Evolutionary conservation across 768 basidiomycete genomes (phyloP).

Genomic region (Collybia nuda): DNA sequence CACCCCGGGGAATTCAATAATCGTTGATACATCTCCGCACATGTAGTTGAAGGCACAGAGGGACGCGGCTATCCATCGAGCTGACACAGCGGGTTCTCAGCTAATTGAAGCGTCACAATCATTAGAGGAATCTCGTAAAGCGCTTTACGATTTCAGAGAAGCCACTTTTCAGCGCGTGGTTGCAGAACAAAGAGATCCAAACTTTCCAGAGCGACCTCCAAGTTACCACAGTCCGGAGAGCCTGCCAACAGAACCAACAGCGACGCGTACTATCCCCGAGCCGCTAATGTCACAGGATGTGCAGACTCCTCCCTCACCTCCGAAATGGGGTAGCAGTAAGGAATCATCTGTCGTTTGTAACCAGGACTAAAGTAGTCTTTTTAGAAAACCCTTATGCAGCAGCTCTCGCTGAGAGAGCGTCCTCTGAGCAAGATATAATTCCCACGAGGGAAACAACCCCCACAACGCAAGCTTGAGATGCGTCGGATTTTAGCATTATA

Average conservation of each 20-base stretch:
- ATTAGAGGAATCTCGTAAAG: conserved; percentile 24
- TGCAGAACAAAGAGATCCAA: conserved; percentile 11
- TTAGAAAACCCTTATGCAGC: conserved; percentile 21
- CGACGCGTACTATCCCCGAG: background rate
- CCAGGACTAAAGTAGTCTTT: background rate
- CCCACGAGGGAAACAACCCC: too few species aligned
- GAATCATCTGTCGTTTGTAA: conserved; percentile 4
- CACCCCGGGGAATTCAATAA: background rate
- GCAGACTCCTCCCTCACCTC: background rate
- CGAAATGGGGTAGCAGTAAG: conserved; percentile 33
- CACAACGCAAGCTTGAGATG: too few species aligned
- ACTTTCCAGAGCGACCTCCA: conserved; percentile 20
- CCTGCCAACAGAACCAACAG: background rate
- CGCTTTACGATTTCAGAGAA: conserved; percentile 28
- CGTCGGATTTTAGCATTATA: too few species aligned
- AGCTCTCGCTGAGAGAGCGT: conserved; percentile 4
- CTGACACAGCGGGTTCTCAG: conserved; percentile 25
- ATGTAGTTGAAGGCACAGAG: conserved; percentile 30
- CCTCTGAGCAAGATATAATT: too few species aligned
- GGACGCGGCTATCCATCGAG: conserved; percentile 27
- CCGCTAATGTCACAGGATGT: background rate
- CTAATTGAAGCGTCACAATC: conserved; percentile 22
- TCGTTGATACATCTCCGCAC: background rate
- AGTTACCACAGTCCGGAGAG: conserved; percentile 17
- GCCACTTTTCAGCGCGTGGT: conserved; percentile 32